Conservation (phyloP, 2,329 filamentous ascomycete genomes). For the Aspergillus floridensis region DNA sequence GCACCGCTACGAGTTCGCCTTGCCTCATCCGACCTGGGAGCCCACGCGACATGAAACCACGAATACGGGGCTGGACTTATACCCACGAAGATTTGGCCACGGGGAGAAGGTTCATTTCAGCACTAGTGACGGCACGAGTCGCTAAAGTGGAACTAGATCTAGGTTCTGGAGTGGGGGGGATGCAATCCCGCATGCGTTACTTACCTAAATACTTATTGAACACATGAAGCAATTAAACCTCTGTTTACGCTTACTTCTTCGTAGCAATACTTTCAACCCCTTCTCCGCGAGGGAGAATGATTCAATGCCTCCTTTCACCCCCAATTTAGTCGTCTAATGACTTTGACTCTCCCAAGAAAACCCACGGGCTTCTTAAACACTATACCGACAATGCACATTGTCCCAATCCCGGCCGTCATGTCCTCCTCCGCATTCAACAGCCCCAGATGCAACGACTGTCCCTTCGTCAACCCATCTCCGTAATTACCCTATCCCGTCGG, state of each 20-base stretch:
- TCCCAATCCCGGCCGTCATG: neutral
- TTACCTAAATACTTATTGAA: no score
- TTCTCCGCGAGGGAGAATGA: no score
- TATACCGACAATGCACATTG: neutral
- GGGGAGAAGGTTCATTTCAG: neutral
- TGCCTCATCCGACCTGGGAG: conserved; percentile 31
- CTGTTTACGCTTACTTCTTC: no score
- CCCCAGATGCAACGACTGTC: neutral
- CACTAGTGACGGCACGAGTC: no score
- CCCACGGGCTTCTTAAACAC: neutral
- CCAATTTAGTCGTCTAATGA: no score
- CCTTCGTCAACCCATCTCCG: neutral
- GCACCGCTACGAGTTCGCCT: conserved; percentile 44
- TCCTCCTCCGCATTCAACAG: neutral
- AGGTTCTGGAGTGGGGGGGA: no score
- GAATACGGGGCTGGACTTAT: conserved; percentile 16
- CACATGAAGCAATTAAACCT: no score
- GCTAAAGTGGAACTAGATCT: no score
- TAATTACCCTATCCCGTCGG: neutral
- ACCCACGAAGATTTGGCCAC: conserved; percentile 15
- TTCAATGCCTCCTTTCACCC: no score
- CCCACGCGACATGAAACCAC: conserved; percentile 19
- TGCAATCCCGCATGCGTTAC: no score
- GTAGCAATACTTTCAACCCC: no score
- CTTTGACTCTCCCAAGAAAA: no score